Percentiles rank a stretch among this genome's conserved stretches.
Conservation (phyloP, 2,329 filamentous ascomycete species). For the Paracorniculantispora psalliotae region DNA sequence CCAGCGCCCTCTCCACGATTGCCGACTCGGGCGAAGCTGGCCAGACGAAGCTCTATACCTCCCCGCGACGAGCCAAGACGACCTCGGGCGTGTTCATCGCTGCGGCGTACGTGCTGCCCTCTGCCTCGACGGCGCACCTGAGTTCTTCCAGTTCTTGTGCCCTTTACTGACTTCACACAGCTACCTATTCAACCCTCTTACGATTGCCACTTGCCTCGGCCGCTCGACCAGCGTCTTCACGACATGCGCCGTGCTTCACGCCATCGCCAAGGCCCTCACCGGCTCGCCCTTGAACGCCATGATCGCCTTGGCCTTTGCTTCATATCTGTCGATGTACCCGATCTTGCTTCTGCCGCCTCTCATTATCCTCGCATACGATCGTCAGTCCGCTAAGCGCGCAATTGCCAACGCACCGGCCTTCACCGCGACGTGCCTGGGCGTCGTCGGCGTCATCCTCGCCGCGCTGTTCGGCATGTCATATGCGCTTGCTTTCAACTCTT, state of each 20-base stretch:
- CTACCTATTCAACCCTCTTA: slow-evolving; percentile 93
- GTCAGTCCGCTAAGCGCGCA: slow-evolving; percentile 35
- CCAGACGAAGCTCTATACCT: slow-evolving; percentile 70
- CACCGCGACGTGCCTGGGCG: slow-evolving; percentile 44
- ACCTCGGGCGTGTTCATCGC: slow-evolving; percentile 74
- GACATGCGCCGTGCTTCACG: slow-evolving; percentile 79
- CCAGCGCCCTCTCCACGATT: slow-evolving; percentile 71
- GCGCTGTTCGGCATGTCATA: slow-evolving; percentile 67
- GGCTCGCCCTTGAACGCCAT: slow-evolving; percentile 72
- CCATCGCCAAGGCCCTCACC: slow-evolving; percentile 72
- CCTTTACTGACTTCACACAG: slow-evolving; percentile 37
- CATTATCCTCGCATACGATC: slow-evolving; percentile 74
- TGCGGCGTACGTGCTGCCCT: slow-evolving; percentile 57
- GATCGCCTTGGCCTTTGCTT: slow-evolving; percentile 78
- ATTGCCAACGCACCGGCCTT: slow-evolving; percentile 43
- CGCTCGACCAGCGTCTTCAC: slow-evolving; percentile 87
- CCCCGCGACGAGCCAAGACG: slow-evolving; percentile 66
- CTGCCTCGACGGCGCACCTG: not conserved
- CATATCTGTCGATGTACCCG: slow-evolving; percentile 90
- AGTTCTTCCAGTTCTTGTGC: not conserved
- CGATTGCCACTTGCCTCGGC: slow-evolving; percentile 82
- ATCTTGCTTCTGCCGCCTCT: slow-evolving; percentile 80
- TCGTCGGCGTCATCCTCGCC: slow-evolving; percentile 51
- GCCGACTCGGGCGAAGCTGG: slow-evolving; percentile 75
- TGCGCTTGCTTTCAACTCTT: slow-evolving; percentile 68